These are phyloP conservation scores for Trichoderma sp. DNA, from an alignment of 2,329 filamentous ascomycete species.

Conservation along the genomic window DNA sequence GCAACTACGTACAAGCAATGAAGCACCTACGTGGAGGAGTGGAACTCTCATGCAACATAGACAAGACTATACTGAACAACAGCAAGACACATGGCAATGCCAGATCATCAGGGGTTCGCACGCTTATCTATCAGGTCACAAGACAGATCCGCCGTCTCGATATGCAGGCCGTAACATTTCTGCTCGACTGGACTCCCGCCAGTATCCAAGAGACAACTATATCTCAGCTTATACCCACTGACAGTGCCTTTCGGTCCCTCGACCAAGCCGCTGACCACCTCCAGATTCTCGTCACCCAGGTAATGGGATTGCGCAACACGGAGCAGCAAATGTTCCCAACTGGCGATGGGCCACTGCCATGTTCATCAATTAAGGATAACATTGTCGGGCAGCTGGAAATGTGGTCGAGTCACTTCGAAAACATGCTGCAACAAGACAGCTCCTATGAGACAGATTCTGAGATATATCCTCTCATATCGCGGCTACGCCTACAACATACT, in stretches of 20 bases:
- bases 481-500: not conserved
- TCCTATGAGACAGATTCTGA: not conserved
- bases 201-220: not conserved
- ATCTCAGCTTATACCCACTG: not conserved
- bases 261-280: not conserved
- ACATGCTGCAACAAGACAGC: not conserved
- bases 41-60: not conserved
- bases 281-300: not conserved
- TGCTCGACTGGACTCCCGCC: not conserved
- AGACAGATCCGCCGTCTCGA: constrained; percentile 3
- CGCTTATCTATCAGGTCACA: not conserved
- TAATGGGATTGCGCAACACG: not conserved
- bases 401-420: not conserved
- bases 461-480: not conserved
- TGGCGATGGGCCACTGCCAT: not conserved
- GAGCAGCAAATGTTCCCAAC: not conserved
- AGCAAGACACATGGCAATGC: not conserved
- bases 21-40: not conserved
- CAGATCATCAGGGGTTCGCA: not conserved
- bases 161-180: not conserved
- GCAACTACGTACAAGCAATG: constrained; percentile 1
- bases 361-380: not conserved
- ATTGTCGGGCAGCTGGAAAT: not conserved
- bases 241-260: not conserved
- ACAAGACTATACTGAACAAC: not conserved